Evolutionary conservation across 2,329 filamentous ascomycete species (phyloP).

Genomic region (Microdochium trichocladiopsis): DNA sequence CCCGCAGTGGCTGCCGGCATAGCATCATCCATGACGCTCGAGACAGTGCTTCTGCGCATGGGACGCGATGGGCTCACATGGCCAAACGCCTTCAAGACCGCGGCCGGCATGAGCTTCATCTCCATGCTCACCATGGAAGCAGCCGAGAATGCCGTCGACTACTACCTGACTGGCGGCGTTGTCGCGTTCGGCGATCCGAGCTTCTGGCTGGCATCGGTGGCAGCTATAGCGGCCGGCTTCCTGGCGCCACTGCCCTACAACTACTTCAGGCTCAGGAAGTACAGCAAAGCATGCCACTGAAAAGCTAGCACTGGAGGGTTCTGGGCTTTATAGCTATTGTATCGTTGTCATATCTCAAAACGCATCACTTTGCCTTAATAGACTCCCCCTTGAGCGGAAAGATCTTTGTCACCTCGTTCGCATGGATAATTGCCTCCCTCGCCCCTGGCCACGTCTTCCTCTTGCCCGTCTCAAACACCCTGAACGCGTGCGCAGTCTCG

Average conservation of each 20-base stretch:
- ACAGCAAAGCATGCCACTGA: conserved; percentile 40
- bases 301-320: background rate
- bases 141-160: conserved; percentile 48
- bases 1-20: conserved; percentile 42
- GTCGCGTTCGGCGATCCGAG: conserved; percentile 35
- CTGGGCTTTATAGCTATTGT: no score
- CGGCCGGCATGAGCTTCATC: conserved; percentile 50
- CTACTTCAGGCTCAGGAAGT: conserved; percentile 38
- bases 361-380: background rate
- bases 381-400: conserved; percentile 6
- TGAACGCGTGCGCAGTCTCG: conserved; percentile 30
- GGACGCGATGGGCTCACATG: conserved; percentile 41
- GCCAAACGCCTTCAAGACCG: conserved; percentile 38
- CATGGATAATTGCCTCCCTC: conserved; percentile 22
- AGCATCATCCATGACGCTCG: conserved; percentile 41
- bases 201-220: conserved; percentile 44
- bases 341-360: no score
- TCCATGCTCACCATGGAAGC: conserved; percentile 53
- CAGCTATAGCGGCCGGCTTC: conserved; percentile 36
- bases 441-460: conserved; percentile 30
- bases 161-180: conserved; percentile 43
- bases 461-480: conserved; percentile 32
- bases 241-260: conserved; percentile 46
- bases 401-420: conserved; percentile 12
- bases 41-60: conserved; percentile 40